Conservation (phyloP, 1,284 basidiomycete species). For the Moesziomyces parantarcticus region DNA sequence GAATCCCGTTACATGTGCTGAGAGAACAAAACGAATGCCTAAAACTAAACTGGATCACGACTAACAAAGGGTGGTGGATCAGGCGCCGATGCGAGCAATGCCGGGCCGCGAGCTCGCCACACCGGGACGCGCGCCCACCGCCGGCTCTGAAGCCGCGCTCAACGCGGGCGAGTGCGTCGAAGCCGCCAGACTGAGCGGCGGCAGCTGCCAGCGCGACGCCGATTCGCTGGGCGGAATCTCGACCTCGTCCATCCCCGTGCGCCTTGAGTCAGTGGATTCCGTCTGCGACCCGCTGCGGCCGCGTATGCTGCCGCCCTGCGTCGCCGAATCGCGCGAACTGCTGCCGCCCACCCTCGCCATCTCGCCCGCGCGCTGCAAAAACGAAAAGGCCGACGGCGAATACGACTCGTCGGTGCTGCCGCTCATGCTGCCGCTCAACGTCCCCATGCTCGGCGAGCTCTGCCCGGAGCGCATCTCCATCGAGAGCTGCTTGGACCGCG, state of each 20-base stretch:
- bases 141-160: neutral
- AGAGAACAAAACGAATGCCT: too few species aligned
- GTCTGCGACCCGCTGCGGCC: neutral
- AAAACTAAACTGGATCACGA: too few species aligned
- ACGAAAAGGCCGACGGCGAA: constrained; percentile 18
- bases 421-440: neutral
- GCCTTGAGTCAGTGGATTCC: neutral
- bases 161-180: constrained; percentile 6
- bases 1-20: neutral
- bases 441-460: constrained; percentile 14
- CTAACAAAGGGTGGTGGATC: too few species aligned
- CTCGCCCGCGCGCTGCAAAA: constrained; percentile 16
- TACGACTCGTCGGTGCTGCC: constrained; percentile 25
- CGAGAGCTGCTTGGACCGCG: constrained; percentile 9
- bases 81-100: too few species aligned
- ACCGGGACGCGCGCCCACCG: too few species aligned
- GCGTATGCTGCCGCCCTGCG: constrained; percentile 1
- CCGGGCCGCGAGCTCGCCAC: too few species aligned
- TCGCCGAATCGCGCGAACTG: constrained; percentile 13
- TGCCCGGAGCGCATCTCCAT: neutral
- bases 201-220: constrained; percentile 1
- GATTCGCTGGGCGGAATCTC: neutral
- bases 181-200: neutral
- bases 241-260: neutral
- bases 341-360: neutral